phyloP scores from a whole-genome alignment of 2,329 filamentous ascomycete species.

The Exserohilum turcica region DNA sequence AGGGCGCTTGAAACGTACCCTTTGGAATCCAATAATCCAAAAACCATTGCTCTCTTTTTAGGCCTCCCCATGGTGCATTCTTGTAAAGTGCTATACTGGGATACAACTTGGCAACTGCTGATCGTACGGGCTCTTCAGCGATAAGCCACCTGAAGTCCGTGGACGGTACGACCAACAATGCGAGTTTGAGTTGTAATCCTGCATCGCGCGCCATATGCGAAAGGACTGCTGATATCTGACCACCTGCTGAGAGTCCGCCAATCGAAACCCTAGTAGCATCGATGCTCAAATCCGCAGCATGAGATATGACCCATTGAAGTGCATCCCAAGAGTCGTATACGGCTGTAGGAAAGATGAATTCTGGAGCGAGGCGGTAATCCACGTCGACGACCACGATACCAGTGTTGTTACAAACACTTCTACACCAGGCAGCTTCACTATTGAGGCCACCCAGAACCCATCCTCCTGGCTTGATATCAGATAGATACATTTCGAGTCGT shows the following conservation, averaged over 20 bases:
- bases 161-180: conserved; percentile 21
- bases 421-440: conserved; percentile 20
- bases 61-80: conserved; percentile 22
- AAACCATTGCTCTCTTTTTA: conserved; percentile 21
- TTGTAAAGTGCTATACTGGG: conserved; percentile 18
- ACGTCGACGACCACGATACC: conserved; percentile 43
- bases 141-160: conserved; percentile 19
- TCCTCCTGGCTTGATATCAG: conserved; percentile 6
- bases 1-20: neutral
- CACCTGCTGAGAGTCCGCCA: conserved; percentile 56
- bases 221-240: conserved; percentile 29
- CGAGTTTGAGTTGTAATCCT: conserved; percentile 16
- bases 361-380: conserved; percentile 59
- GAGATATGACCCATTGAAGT: conserved; percentile 45
- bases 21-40: conserved; percentile 13
- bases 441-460: conserved; percentile 20
- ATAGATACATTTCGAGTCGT: neutral
- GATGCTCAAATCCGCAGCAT: conserved; percentile 20
- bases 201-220: conserved; percentile 23
- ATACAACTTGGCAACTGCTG: conserved; percentile 10
- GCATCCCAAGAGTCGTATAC: conserved; percentile 58
- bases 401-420: conserved; percentile 17
- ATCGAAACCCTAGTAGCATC: conserved; percentile 44
- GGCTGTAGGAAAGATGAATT: conserved; percentile 55
- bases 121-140: conserved; percentile 15